A percentile compares a stretch with the other conserved stretches of the same genome.
Evolutionary conservation across 352 stramenopile genomes (phyloP).

Genomic region (Globisporangium uncinulatum): DNA sequence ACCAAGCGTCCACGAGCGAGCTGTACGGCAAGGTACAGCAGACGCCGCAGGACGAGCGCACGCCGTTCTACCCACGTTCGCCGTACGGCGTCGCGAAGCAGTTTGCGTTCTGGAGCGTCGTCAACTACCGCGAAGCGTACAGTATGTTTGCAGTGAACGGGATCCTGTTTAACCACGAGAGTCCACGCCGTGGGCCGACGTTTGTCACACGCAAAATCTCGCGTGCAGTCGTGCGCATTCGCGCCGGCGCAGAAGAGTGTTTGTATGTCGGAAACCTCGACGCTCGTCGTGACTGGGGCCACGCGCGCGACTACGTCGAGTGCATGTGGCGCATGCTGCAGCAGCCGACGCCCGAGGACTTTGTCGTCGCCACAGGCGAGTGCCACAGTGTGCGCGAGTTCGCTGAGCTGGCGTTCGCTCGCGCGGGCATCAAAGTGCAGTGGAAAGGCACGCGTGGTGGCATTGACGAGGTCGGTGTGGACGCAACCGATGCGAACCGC

Average conservation of each 20-base stretch:
- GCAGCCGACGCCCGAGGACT: constrained; percentile 59
- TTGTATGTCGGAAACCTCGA: constrained; percentile 98
- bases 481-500: constrained; percentile 77
- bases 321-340: constrained; percentile 99
- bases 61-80: constrained; percentile 98
- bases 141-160: constrained; percentile 94
- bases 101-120: constrained; percentile 98
- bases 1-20: constrained; percentile 98
- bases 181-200: constrained; percentile 93
- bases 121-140: constrained; percentile 99
- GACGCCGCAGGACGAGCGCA: constrained; percentile 95
- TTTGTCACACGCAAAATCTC: constrained; percentile 99
- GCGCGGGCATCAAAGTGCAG: constrained; percentile 84
- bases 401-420: constrained; percentile 93
- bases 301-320: constrained; percentile 97
- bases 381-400: constrained; percentile 98
- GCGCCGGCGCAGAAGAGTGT: constrained; percentile 88
- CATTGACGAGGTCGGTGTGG: constrained; percentile 92
- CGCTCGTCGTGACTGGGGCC: constrained; percentile 97
- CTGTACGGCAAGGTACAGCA: constrained; percentile 97
- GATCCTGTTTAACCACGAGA: constrained; percentile 99
- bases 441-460: constrained; percentile 90
- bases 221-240: constrained; percentile 92
- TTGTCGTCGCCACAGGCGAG: constrained; percentile 92
- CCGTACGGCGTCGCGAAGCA: constrained; percentile 98